Base-by-base conservation (phyloP, 1,284 basidiomycete species). In the Malassezia restricta region DNA sequence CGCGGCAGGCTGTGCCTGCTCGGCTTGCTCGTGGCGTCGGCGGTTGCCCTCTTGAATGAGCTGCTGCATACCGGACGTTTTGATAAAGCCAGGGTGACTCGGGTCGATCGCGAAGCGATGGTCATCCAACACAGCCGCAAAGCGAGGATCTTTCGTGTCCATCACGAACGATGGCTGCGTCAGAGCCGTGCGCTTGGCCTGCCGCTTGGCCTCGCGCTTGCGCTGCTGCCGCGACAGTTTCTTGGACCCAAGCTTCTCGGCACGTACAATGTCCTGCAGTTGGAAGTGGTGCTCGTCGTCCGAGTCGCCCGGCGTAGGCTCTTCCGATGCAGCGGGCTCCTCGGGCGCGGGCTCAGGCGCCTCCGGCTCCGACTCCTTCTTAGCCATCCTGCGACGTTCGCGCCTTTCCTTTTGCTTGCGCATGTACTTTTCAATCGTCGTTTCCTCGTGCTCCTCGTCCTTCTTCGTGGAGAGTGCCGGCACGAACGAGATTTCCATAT, bases 21-120 rank as follows among this genome's bases (percentile, higher is more conserved):
- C 40, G 39, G n/a, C 20, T 35, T 11, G 17, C 29, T 9, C 17
- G 20, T 9, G 53, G 45, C 59, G 49, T 41, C 46, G 9, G 49
- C 51, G 57, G 33, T 62, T 47, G 37, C 63, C 47, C 47, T 66
- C 67, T 11, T 61, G 53, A 40, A 73, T 51, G 24, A 71, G 61
- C 56, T 59, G 57, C 51, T 65, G 47, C 67, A 71, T 73, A 37
- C 57, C 66, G 38, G 68, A 62, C 6, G 70, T 73, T 62, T 69
- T 65, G 24, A 66, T 55, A 45, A 71, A 71, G 30, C 64, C 61
- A 12, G 92, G 88, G 76, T 96, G 87, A 43, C 83, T 87, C 17
- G 94, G 92, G 74, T 98, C 94, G 63, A 99, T 88, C 0, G 92
- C 91, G 67, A 87, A 98, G 40, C 83, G 80, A 65, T 89, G 83